Base-by-base conservation (phyloP, 441 rosid genomes). In the Pelargonium myrrhifolium region DNA sequence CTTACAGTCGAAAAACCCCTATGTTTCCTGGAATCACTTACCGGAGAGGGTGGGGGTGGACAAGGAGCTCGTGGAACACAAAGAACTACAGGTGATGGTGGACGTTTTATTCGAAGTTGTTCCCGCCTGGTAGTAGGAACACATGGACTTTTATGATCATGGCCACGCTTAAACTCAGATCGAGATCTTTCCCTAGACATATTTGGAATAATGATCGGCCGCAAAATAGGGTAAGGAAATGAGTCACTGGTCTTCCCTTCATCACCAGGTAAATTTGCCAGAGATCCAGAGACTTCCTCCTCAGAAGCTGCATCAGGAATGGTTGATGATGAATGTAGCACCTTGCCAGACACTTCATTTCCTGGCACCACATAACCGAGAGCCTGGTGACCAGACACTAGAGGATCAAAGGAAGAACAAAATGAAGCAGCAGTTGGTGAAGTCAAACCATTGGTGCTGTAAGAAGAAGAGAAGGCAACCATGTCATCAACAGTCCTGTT, bases 21-120 rank as follows among this genome's bases (percentile, higher is more conserved):
- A 37, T 85, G 91, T 77, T 89, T 89, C 84, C 95, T 87, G 49
- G 99, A 80, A 70, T 88, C 90, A 53, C 87, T 89, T 76, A 81
- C 95, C 72, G 97, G 92, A 71, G 99, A 91, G 28, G 96, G 96
- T 53, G 97, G 96, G 68, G 99, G 99, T 2, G 89, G 99, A 55
- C 89, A 84, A 28, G 97, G 97, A 72, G 97, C 99, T 75, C 92
- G 82, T 71, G 97, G 95, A 69, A 88, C 99, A 77, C 96, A 93
- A 66, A 93, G 90, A 72, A 93, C 99, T 65, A 93, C 92, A 64
- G 97, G 99, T 45, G 99, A 93, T 71, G 99, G 99, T 47, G 99
- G 97, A 69, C 99, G 81, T 77, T 92, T 91, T 76, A 89, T 84
- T 67, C 89, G 87, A 84, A 96, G 87, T 68, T 84, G 93, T 66